phyloP scores from a whole-genome alignment of 1,139 yeast species.

The Debaryomycetaceae sp. region DNA sequence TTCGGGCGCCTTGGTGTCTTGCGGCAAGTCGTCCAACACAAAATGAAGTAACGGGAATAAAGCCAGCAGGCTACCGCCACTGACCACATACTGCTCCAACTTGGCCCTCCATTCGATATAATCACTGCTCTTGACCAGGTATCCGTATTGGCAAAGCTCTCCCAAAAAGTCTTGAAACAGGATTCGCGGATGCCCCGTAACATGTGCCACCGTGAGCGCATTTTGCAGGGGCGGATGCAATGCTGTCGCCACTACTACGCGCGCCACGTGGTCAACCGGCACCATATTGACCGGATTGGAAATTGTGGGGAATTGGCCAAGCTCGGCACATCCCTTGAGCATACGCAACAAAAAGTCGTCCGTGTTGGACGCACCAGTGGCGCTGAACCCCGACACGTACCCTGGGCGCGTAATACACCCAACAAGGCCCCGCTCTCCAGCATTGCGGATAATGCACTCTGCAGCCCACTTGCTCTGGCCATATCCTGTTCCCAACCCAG shows the following conservation, averaged over 20 bases:
- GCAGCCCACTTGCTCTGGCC: slow-evolving; percentile 99
- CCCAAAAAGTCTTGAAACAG: slow-evolving; percentile 66
- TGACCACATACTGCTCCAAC: slow-evolving; percentile 64
- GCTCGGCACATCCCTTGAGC: slow-evolving; percentile 87
- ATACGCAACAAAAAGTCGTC: slow-evolving; percentile 92
- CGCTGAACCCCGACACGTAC: slow-evolving; percentile 79
- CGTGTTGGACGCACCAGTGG: slow-evolving; percentile 82
- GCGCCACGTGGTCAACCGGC: slow-evolving; percentile 96
- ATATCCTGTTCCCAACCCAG: slow-evolving; percentile 82
- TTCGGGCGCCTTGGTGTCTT: slow-evolving; percentile 89
- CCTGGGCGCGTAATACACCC: slow-evolving; percentile 95
- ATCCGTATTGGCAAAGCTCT: slow-evolving; percentile 60
- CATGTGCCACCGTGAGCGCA: slow-evolving; percentile 72
- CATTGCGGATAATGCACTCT: slow-evolving; percentile 76
- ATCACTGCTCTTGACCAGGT: slow-evolving; percentile 46
- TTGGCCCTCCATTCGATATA: slow-evolving; percentile 72
- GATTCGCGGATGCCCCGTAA: slow-evolving; percentile 94
- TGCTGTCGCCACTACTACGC: slow-evolving; percentile 77
- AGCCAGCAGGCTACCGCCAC: slow-evolving; percentile 63
- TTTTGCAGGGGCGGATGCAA: slow-evolving; percentile 54
- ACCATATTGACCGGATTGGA: slow-evolving; percentile 88
- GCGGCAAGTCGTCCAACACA: slow-evolving; percentile 85
- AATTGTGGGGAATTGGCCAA: slow-evolving; percentile 79
- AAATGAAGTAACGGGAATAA: slow-evolving; percentile 88
- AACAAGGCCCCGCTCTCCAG: slow-evolving; percentile 75